Evolutionary conservation across 2,329 filamentous ascomycete species (phyloP), one percentile per base, ranked within the genome.

Genomic region (Monosporascus cannonballus): DNA sequence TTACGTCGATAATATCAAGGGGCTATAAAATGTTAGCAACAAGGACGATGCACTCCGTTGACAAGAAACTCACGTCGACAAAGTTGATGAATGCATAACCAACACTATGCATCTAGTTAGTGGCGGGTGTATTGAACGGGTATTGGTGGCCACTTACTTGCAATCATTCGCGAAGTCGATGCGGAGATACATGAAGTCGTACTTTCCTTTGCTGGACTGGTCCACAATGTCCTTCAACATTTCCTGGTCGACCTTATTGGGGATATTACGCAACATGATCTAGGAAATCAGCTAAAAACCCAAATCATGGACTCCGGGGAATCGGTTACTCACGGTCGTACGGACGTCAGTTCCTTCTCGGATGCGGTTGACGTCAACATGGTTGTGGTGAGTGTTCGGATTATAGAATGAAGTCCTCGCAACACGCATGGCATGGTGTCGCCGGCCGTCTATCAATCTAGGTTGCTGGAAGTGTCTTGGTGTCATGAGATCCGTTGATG

Each of bases 51-150:
- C 6, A 66, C 27, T 17, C 18, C n/a, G 6, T 4, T 34, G 25
- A 30, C 34, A 25, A 17, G 9, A 44, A 27, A 64, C 85, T 80
- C 70, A 89, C 86, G 67, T 91, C 85, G 44, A 85, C 81, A 62
- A 97, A 96, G 71, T 99, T 96, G 73, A 99, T 90, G 71, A 97
- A 99, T 0, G 91, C 93, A 70, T 97, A 97, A 46, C 94, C 94
- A 54, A 97, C 93, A 67, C 91, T 96, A 50, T 54, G 51, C 38
- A 70, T 70, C 27, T 30, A 47, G 25, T 67, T 42, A 69, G 70
- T 11, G 44, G 22, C 25, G 47, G 47, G 9, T 9, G 47, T 42
- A 9, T 36, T 27, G 5, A 38, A 18, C 14, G 15, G 25, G 41
- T 39, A 20, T 27, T 15, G 27, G n/a, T 34, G 15, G 46, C 24